A percentile compares a stretch with the other conserved stretches of the same genome.
phyloP scores from a whole-genome alignment of 2,329 filamentous ascomycete genomes.

The Sporothrix globosa region DNA sequence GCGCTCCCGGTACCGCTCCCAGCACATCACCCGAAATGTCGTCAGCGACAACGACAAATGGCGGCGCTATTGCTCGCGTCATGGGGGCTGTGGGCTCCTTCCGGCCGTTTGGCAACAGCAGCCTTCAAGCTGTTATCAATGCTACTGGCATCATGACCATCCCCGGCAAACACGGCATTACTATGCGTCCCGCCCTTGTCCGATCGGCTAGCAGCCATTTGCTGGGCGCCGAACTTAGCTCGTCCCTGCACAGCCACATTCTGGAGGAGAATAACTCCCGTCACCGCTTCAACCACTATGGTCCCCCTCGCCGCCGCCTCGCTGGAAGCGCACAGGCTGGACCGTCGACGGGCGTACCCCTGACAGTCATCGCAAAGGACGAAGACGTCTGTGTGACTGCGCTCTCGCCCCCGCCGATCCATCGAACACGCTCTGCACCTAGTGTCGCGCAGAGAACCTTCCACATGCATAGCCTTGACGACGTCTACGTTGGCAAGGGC shows the following conservation, averaged over 20 bases:
- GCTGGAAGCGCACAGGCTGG: background rate
- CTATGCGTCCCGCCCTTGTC: background rate
- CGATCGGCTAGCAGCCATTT: constrained; percentile 5
- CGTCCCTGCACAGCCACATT: constrained; percentile 26
- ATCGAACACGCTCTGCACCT: constrained; percentile 32
- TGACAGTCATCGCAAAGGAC: background rate
- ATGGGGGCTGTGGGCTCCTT: constrained; percentile 17
- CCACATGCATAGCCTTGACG: background rate
- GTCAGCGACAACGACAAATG: background rate
- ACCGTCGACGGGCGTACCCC: background rate
- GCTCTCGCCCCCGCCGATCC: background rate
- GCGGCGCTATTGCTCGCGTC: constrained; percentile 17
- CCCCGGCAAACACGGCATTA: background rate
- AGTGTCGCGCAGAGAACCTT: background rate
- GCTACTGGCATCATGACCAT: constrained; percentile 3
- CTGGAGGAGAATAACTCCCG: constrained; percentile 30
- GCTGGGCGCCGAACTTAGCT: constrained; percentile 28
- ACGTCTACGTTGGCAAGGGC: background rate
- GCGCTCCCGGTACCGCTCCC: background rate
- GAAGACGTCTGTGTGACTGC: background rate
- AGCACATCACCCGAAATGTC: background rate
- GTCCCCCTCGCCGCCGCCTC: constrained; percentile 21
- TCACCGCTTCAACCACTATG: constrained; percentile 29
- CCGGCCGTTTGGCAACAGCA: constrained; percentile 18
- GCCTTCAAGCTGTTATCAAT: constrained; percentile 15